Evolutionary conservation across 441 rosid species (phyloP), one percentile per base, ranked within the genome.

Genomic region (Pelargonium australe): DNA sequence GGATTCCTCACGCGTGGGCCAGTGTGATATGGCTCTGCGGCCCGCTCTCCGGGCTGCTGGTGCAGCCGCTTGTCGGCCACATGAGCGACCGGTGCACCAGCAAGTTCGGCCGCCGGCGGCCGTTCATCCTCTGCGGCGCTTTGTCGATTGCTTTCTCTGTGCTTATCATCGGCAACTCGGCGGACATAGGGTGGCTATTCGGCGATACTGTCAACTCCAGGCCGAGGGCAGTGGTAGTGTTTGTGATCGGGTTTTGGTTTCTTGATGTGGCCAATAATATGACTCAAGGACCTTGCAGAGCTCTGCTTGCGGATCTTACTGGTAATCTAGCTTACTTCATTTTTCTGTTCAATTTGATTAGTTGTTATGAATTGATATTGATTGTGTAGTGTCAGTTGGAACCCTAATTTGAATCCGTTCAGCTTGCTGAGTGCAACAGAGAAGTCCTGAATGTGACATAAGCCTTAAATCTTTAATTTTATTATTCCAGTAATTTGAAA

Each of bases 271-370:
- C 97, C 55, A 94, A 94, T 77, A 95, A 95, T 63, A 82, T 82
- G 88, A 92, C 98, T 78, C 98, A 92, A 53, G 99, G 98, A 68
- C 97, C 97, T 45, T 92, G 98, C 97, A 89, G 77, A 70, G 99
- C 99, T 76, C 87, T 95, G 61, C 98, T 95, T 2, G 98, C 91
- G 13, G 96, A 92, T 85, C 96, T 92, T 68, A 92, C 98, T 60
- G 97, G 97, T 95, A 80, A 73, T 13, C 5, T 1, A 49, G 16
- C 25, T 5, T 17, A 2, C 23, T 44, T 62, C 47, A 44, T 34
- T 2, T 20, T 58, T 8, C 11, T 19, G 10, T 58, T 58, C 7
- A 58, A 58, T 19, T 58, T 49, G 14, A 49, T 49, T 49, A 10
- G 13, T 5, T 49, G 3, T 11, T 13, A 6, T 11, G 1, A 2